Conservation (phyloP, 208 protist genomes). For the Leishmania major region DNA sequence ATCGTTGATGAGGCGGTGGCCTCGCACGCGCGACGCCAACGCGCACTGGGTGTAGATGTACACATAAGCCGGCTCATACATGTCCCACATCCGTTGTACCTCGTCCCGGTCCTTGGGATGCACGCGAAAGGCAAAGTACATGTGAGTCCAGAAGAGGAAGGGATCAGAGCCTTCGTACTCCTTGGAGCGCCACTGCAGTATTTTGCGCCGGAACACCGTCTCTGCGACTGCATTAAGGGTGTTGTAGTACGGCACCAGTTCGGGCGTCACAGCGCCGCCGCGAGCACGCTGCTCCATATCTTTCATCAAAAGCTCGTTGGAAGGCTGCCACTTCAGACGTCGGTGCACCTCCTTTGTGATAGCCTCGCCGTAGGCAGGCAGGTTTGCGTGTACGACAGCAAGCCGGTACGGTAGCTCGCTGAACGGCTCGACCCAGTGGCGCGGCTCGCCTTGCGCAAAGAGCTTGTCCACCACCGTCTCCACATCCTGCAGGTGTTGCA, state of each 20-base stretch:
- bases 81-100: slow-evolving; percentile 78
- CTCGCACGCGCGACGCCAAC: slow-evolving; percentile 64
- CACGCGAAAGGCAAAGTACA: slow-evolving; percentile 89
- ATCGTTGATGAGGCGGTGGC: slow-evolving; percentile 83
- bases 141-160: slow-evolving; percentile 86
- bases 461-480: slow-evolving; percentile 78
- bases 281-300: slow-evolving; percentile 74
- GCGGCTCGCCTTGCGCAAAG: slow-evolving; percentile 67
- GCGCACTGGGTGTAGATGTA: slow-evolving; percentile 89
- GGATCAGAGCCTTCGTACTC: slow-evolving; percentile 80
- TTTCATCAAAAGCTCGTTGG: slow-evolving; percentile 66
- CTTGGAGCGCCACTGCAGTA: slow-evolving; percentile 74
- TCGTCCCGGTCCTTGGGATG: slow-evolving; percentile 69
- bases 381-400: slow-evolving; percentile 80
- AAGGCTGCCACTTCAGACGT: slow-evolving; percentile 44
- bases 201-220: slow-evolving; percentile 66
- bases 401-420: slow-evolving; percentile 77
- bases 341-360: slow-evolving; percentile 69
- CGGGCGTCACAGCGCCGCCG: slow-evolving; percentile 49
- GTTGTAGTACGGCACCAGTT: slow-evolving; percentile 70
- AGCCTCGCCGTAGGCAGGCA: slow-evolving; percentile 73
- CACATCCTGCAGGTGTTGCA: slow-evolving; percentile 67
- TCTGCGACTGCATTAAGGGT: slow-evolving; percentile 73
- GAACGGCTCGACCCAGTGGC: slow-evolving; percentile 85
- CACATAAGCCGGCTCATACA: slow-evolving; percentile 82